Base-by-base conservation (phyloP, 2,329 filamentous ascomycete genomes). In the Aspergillus glaucus region DNA sequence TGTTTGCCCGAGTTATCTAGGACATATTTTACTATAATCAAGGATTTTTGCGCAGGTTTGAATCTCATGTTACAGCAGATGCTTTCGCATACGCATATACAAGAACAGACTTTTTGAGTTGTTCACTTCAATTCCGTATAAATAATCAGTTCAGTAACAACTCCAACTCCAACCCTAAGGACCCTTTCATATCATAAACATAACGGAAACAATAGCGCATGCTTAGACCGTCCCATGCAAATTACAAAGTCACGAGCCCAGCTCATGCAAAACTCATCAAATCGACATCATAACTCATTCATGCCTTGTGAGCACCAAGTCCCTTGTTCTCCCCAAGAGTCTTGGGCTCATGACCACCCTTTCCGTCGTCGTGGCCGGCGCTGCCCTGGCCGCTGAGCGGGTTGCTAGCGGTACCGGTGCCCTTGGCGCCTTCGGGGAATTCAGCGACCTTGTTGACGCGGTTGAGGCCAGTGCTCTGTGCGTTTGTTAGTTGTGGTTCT, bases 281-380 rank as follows among this genome's bases (percentile, higher is more conserved):
- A 8, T 36, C 32, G n/a, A 7, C 22, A n/a, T 36, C 34, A 17
- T 17, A 15, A 36, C 3, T 36, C 15, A 15, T n/a, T 60, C 22
- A 22, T 22, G 22, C 22, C 22, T 22, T 22, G 22, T 22, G 57
- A 24, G 59, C 57, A 32, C 61, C 64, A 1, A 56, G 28, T 1
- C 67, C 67, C 61, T 69, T 71, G 4, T 64, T 52, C 50, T 68
- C 59, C 6, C 68, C 68, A 12, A 65, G 43, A 0, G 58, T 55
- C 46, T 65, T 63, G 19, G 67, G 66, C 22, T 67, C 64, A 34
- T 67, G 61, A 1, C 65, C 65, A 5, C 67, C 68, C 59, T 71
- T 70, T 37, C 68, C 68, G 39, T 62, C 65, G 21, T 48, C 21
- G 48, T 58, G 52, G 6, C 64, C 65, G 12, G 56, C 45, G 34